Conservation (phyloP, 2,329 filamentous ascomycete genomes). For the Alternaria infectoria region DNA sequence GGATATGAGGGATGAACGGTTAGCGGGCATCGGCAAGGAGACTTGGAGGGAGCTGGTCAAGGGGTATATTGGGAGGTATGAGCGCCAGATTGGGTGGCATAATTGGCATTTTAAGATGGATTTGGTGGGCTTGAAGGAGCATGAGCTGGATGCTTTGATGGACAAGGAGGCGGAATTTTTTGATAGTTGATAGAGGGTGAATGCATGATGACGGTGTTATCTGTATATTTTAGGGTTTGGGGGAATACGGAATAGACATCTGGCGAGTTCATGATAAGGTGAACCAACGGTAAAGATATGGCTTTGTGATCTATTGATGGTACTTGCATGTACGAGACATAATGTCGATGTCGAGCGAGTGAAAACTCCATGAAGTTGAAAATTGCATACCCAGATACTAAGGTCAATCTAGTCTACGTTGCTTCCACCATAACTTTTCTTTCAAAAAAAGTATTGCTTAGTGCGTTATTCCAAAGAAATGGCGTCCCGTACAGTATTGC, state of each 20-base stretch:
- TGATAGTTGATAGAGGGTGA: conserved; percentile 1
- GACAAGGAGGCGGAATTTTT: conserved; percentile 22
- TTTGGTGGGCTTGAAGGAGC: conserved; percentile 4
- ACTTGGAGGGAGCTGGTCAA: conserved; percentile 26
- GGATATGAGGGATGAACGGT: not conserved
- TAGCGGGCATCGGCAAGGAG: conserved; percentile 2
- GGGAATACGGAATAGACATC: not conserved
- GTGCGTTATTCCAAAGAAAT: not conserved
- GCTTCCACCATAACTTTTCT: not conserved
- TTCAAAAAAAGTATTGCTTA: not conserved
- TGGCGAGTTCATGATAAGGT: not conserved
- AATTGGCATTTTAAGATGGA: conserved; percentile 19
- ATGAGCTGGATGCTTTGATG: conserved; percentile 21
- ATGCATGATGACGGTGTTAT: not conserved
- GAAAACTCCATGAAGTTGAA: too few relatives aligned
- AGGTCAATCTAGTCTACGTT: not conserved
- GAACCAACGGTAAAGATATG: not conserved
- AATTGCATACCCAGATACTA: not conserved
- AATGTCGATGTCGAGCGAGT: not conserved
- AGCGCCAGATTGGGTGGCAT: conserved; percentile 4
- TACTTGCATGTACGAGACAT: not conserved
- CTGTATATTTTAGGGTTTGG: not conserved
- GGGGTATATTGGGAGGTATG: conserved; percentile 19
- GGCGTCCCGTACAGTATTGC: not conserved
- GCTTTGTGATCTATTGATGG: not conserved